Base-by-base conservation (phyloP, 352 stramenopile species). In the Pythium coloratum region DNA sequence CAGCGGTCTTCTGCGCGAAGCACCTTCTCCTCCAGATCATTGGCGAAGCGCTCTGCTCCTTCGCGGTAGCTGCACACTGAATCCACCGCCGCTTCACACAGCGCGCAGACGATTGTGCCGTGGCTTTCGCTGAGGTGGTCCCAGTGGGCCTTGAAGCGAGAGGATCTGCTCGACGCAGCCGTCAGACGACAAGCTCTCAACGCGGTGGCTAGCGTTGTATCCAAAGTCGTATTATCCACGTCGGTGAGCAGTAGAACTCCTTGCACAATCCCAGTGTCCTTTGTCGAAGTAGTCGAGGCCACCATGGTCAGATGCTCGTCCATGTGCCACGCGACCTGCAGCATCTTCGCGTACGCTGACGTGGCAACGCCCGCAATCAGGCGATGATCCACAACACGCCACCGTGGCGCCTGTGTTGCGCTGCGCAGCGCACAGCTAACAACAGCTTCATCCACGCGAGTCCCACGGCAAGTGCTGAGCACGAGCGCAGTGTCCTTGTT, bases 61-160 rank as follows among this genome's bases (percentile, higher is more conserved):
- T 70, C 62, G 12, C 62, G 67, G 42, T 70, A 73, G 18, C n/a
- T n/a, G 36, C 67, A 67, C 16, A 70, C 55, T 0, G 60, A 56
- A 24, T 58, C 55, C 10, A 72, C 58, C 18, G 50, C 46, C 30
- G 66, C 28, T 10, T 54, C 51, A 40, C 66, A 71, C 14, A 67
- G 26, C 13, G 33, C 54, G n/a, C 55, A 62, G 18, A 46, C 34
- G n/a, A 47, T 34, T 2, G 54, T 47, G 47, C 26, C 54, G 55
- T 32, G 12, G 13, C 44, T 20, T 10, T 12, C 53, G 12, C 16
- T 36, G 32, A 62, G 46, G 14, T 51, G 36, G 33, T 51, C 33
- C 36, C 55, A 62, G 10, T 62, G 55, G 1, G 36, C 20, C 9
- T n/a, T 13, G 26, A 63, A 38, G 14, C 53, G 13, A 44, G 38